These are phyloP conservation scores for Hortiboletus campestris DNA, from an alignment of 768 basidiomycete species.

Conservation along the genomic window DNA sequence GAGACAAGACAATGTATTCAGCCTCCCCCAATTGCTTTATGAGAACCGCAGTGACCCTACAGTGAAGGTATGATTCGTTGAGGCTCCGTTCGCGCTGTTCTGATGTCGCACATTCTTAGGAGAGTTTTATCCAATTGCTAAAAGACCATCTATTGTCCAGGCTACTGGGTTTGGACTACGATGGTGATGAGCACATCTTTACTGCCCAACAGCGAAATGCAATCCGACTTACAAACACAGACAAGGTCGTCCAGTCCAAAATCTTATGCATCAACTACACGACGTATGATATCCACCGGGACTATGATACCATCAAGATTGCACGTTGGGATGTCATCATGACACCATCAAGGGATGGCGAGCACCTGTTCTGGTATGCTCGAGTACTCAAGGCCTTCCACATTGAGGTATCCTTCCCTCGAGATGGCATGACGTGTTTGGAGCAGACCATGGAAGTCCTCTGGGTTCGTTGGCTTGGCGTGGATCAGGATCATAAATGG, in stretches of 20 bases:
- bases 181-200: conserved; percentile 9
- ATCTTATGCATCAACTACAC: conserved; percentile 9
- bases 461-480: not conserved
- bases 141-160: not conserved
- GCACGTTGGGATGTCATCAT: conserved; percentile 4
- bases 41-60: conserved; percentile 14
- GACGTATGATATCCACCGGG: conserved; percentile 18
- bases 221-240: not conserved
- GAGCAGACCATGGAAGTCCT: not conserved
- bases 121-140: not conserved
- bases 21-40: not conserved
- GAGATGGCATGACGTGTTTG: not conserved
- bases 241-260: not conserved
- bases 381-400: not conserved
- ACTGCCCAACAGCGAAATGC: conserved; percentile 1
- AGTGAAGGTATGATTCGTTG: not conserved
- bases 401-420: not conserved
- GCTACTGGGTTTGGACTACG: not conserved
- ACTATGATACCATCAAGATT: conserved; percentile 3
- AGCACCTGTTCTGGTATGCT: conserved; percentile 18
- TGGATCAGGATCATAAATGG: not conserved
- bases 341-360: not conserved
- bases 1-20: not conserved
- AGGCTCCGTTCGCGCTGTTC: not conserved
- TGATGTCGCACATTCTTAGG: not conserved